These are phyloP conservation scores for Clarireedia paspali DNA, from an alignment of 2,329 filamentous ascomycete species.

Conservation along the genomic window DNA sequence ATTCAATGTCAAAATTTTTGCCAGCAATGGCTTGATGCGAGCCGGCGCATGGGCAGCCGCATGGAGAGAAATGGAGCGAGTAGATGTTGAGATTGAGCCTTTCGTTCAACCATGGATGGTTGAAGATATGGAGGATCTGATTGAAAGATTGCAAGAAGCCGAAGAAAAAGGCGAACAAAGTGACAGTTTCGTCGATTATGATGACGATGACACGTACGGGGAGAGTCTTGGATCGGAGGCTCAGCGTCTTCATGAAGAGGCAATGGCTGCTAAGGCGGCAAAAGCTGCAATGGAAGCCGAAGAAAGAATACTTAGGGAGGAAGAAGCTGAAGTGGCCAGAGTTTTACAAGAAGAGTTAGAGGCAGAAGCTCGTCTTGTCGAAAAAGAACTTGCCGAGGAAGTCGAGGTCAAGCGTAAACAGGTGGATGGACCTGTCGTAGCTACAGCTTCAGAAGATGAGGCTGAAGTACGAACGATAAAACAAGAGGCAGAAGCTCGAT, in stretches of 20 bases:
- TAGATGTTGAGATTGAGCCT: conserved; percentile 86
- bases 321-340: not conserved
- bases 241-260: conserved; percentile 12
- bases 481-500: not conserved
- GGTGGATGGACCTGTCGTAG: not conserved
- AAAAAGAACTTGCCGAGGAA: not conserved
- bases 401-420: no score
- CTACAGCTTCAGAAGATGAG: not conserved
- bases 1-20: conserved; percentile 84
- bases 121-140: conserved; percentile 51
- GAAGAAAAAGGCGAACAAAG: conserved; percentile 10
- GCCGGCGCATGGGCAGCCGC: conserved; percentile 87
- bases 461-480: not conserved
- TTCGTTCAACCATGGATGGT: conserved; percentile 53
- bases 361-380: no score
- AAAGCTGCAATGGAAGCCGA: not conserved
- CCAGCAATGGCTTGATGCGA: conserved; percentile 89
- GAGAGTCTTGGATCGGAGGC: conserved; percentile 8
- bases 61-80: conserved; percentile 98
- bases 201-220: conserved; percentile 9
- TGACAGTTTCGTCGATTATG: conserved; percentile 21
- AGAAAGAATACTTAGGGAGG: not conserved
- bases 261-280: conserved; percentile 6
- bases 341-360: not conserved
- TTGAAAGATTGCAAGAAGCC: conserved; percentile 14